Evolutionary conservation across 169 alveolate genomes (phyloP).

Genomic region (Plasmodium cynomolgi): DNA sequence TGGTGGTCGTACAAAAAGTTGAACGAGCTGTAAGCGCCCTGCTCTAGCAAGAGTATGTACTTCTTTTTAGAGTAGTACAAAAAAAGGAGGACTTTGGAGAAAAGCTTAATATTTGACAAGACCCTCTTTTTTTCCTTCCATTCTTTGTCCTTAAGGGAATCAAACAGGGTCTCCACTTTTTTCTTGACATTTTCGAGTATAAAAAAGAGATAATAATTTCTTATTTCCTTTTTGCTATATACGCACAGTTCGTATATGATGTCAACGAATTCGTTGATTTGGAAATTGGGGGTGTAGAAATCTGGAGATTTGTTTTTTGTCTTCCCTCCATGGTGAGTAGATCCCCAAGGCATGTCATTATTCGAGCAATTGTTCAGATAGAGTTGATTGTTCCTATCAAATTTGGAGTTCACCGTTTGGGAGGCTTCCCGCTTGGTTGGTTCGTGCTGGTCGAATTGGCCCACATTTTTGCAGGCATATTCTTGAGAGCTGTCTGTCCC

Average conservation of each 20-base stretch:
- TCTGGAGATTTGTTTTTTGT: not conserved
- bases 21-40: conserved; percentile 14
- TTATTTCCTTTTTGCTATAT: conserved; percentile 68
- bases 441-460: not conserved
- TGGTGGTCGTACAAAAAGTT: conserved; percentile 33
- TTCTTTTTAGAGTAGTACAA: conserved; percentile 37
- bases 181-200: conserved; percentile 54
- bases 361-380: not conserved
- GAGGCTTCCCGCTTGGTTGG: not conserved
- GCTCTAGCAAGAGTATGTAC: conserved; percentile 50
- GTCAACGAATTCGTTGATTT: conserved; percentile 45
- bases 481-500: not conserved
- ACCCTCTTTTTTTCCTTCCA: not conserved
- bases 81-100: conserved; percentile 20
- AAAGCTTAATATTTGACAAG: conserved; percentile 31
- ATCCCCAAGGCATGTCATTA: not conserved
- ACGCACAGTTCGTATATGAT: conserved; percentile 58
- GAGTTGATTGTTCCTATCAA: not conserved
- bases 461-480: not conserved
- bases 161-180: not conserved
- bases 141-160: conserved; percentile 18
- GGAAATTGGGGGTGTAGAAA: conserved; percentile 13
- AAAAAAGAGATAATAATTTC: conserved; percentile 35
- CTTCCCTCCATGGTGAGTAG: not conserved
- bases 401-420: not conserved